Conservation (phyloP, 768 basidiomycete genomes). For the Botryobasidium botryosum region DNA sequence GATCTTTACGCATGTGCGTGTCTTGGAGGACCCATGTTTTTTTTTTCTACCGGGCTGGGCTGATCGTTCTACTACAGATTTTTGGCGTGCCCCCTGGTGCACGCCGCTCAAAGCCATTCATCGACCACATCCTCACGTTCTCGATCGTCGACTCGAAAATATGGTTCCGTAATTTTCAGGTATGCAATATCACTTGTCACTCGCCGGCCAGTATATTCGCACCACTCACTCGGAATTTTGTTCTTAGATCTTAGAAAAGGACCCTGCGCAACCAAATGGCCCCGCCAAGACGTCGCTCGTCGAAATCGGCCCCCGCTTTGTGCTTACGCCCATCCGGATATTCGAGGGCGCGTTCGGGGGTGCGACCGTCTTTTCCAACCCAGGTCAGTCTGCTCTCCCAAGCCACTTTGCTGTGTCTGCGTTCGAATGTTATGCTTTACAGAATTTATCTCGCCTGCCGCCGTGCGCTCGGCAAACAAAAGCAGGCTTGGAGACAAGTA, state of each 20-base stretch:
- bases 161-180: conserved; percentile 99
- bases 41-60: too few species aligned
- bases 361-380: conserved; percentile 88
- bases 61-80: conserved; percentile 40
- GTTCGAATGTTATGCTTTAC: conserved; percentile 9
- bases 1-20: conserved; percentile 74
- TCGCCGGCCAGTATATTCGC: not conserved
- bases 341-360: conserved; percentile 97
- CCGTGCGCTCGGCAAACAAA: conserved; percentile 50
- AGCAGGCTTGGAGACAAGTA: conserved; percentile 70
- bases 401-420: not conserved
- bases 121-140: conserved; percentile 95
- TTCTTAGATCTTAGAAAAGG: conserved; percentile 77
- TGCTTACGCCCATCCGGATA: conserved; percentile 90
- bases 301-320: conserved; percentile 96
- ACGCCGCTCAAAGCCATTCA: conserved; percentile 85
- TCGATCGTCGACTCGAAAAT: conserved; percentile 90
- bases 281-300: conserved; percentile 76
- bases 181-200: conserved; percentile 20
- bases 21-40: conserved; percentile 1
- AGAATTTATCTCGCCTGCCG: conserved; percentile 90
- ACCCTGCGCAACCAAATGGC: conserved; percentile 72
- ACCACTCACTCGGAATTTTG: not conserved
- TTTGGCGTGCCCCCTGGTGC: conserved; percentile 90
- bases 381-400: conserved; percentile 35